A percentile compares a stretch with the other conserved stretches of the same genome.
phyloP scores from a whole-genome alignment of 305 asterid genomes.

The Salvia sclarea region DNA sequence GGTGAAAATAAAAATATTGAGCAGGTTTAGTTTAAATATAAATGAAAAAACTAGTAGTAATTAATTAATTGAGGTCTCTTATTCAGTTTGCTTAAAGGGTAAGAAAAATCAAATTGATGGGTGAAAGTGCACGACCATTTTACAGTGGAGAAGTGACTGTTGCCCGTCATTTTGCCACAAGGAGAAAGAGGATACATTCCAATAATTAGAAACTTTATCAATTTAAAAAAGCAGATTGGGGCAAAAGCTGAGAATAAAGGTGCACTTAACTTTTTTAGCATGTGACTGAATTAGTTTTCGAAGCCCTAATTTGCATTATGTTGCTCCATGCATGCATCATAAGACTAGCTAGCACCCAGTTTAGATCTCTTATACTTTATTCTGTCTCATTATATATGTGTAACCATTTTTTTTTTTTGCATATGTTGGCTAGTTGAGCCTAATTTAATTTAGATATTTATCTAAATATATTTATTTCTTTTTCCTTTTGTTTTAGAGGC shows the following conservation, averaged over 20 bases:
- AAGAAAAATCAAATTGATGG: constrained; percentile 15
- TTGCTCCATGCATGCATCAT: neutral
- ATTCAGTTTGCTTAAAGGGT: constrained; percentile 24
- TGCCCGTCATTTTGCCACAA: neutral
- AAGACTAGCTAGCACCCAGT: neutral
- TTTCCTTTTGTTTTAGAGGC: no score
- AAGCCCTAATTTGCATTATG: neutral
- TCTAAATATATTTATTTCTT: no score
- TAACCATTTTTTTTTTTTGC: no score
- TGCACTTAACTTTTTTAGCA: constrained; percentile 30
- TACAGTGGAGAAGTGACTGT: constrained; percentile 17
- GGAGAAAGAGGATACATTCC: constrained; percentile 1
- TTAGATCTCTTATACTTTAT: no score
- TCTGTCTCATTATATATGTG: no score
- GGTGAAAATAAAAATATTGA: no score
- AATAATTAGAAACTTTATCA: neutral
- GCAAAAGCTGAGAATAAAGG: constrained; percentile 27
- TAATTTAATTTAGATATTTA: no score
- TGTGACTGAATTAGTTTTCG: constrained; percentile 7
- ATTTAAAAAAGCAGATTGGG: neutral
- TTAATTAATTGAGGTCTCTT: neutral
- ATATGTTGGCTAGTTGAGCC: no score
- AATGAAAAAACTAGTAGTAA: no score
- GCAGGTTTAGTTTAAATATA: no score
- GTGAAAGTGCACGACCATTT: neutral